phyloP scores from a whole-genome alignment of 2,329 filamentous ascomycete species.

The Cladosporium halotolerans region DNA sequence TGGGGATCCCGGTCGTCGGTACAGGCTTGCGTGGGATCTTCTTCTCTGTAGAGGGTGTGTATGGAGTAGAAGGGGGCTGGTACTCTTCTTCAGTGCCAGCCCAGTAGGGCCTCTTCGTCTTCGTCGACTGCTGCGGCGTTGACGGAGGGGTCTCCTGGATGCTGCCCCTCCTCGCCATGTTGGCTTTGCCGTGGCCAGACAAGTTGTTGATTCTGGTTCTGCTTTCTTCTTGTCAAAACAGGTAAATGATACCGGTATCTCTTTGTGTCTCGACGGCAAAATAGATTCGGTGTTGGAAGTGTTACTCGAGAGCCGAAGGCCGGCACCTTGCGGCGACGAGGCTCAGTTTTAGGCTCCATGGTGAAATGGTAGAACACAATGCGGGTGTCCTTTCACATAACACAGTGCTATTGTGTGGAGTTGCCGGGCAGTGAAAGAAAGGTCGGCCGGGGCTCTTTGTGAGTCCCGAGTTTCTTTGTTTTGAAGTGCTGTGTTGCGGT shows the following conservation, averaged over 20 bases:
- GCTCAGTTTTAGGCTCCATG: neutral
- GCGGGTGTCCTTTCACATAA: neutral
- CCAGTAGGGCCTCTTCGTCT: conserved; percentile 2
- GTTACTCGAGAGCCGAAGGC: neutral
- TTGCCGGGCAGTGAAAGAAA: conserved; percentile 1
- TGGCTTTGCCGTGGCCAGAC: too few relatives aligned
- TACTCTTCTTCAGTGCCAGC: neutral
- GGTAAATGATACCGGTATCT: too few relatives aligned
- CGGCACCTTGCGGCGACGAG: neutral
- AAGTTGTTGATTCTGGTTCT: too few relatives aligned
- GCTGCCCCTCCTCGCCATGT: too few relatives aligned
- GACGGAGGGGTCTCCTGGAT: neutral
- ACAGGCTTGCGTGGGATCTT: conserved; percentile 1
- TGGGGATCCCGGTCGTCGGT: neutral
- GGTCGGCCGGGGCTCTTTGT: neutral
- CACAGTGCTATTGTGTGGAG: conserved; percentile 5
- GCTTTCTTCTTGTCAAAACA: too few relatives aligned
- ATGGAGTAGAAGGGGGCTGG: neutral
- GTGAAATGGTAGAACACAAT: neutral
- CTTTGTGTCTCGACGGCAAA: neutral
- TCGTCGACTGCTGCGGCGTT: neutral
- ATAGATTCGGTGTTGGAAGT: neutral
- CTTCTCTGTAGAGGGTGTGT: neutral
- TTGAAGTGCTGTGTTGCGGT: too few relatives aligned
- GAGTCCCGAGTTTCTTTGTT: neutral